These are phyloP conservation scores for Protostelium mycophagum DNA, from an alignment of 78 protist species.

Conservation along the genomic window DNA sequence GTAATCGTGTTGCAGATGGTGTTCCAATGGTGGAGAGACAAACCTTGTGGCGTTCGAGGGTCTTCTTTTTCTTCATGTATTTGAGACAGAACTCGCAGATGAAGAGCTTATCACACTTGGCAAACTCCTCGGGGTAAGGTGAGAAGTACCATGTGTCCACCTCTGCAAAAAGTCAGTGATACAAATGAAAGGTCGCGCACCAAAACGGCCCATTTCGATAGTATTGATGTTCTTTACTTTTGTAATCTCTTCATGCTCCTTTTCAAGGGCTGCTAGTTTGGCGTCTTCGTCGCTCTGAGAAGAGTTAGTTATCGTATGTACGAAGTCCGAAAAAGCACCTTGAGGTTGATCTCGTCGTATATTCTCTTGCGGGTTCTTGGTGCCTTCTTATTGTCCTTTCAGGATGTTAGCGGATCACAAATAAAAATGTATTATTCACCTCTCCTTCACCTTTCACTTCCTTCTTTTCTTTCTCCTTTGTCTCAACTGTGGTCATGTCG, in stretches of 20 bases:
- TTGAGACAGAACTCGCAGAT: constrained; percentile 91
- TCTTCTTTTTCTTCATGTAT: constrained; percentile 73
- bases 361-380: constrained; percentile 46
- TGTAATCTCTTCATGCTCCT: constrained; percentile 88
- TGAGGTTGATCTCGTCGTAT: constrained; percentile 32
- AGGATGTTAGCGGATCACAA: not conserved
- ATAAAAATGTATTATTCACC: constrained; percentile 7
- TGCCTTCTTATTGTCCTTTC: constrained; percentile 18
- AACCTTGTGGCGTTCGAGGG: constrained; percentile 72
- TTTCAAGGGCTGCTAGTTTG: constrained; percentile 56
- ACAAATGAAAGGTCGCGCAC: not conserved
- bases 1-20: too few species aligned
- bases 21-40: not conserved
- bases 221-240: constrained; percentile 87
- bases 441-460: constrained; percentile 27
- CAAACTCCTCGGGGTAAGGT: constrained; percentile 92
- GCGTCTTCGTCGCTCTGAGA: constrained; percentile 20
- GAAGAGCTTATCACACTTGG: constrained; percentile 63
- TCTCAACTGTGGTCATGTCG: constrained; percentile 33
- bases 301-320: constrained; percentile 8
- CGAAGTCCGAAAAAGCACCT: not conserved
- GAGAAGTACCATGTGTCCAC: constrained; percentile 95
- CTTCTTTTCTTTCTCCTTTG: constrained; percentile 1
- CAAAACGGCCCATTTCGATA: constrained; percentile 76
- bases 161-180: not conserved